Base-by-base conservation (phyloP, 1,284 basidiomycete species). In the Ustilago curta region DNA sequence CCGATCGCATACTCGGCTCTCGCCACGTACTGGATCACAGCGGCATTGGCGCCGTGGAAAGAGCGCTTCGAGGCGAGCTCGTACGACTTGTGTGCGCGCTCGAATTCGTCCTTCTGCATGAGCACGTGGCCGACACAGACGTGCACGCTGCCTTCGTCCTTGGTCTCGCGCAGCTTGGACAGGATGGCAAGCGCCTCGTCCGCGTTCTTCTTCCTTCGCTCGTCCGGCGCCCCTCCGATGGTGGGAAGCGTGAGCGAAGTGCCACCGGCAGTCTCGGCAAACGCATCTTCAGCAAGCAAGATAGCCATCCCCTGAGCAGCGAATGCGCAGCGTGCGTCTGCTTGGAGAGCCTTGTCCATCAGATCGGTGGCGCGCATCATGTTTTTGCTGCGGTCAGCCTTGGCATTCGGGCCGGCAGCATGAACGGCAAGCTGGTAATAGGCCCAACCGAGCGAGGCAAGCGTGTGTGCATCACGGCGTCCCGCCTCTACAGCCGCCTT, bases 301-400 rank as follows among this genome's bases (percentile, higher is more conserved):
- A 84, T 81, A 19, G 81, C 82, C 61, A 84, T 73, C 11, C 79
- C 82, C 49, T 84, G 83, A 6, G 82, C 81, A 18, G 83, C 83
- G 52, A 84, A 83, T 16, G 79, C 81, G 44, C 79, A 79, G 23
- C 74, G 69, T 14, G 71, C 44, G 48, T 84, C 76, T 16, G 68
- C 67, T 18, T 40, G 59, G 1, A 84, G 62, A 18, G 83, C 82
- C 72, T 83, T 81, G 62, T 83, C 82, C 67, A 84, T 77, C 45
- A 84, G 74, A 55, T 84, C 83, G 25, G 76, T 76, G 18, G 82
- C 78, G 11, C 83, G 77, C 61, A 79, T 52, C 78, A 83, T 77
- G 62, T 76, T 74, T 60, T 82, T 80, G 50, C 70, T 66, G 23
- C 78, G 69, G 31, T 82, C 81, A 19, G 76, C 78, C 27, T 74